Percentiles rank a stretch among this genome's conserved stretches.
Conservation (phyloP, 495 filamentous ascomycete genomes). For the Podospora fimiseda region DNA sequence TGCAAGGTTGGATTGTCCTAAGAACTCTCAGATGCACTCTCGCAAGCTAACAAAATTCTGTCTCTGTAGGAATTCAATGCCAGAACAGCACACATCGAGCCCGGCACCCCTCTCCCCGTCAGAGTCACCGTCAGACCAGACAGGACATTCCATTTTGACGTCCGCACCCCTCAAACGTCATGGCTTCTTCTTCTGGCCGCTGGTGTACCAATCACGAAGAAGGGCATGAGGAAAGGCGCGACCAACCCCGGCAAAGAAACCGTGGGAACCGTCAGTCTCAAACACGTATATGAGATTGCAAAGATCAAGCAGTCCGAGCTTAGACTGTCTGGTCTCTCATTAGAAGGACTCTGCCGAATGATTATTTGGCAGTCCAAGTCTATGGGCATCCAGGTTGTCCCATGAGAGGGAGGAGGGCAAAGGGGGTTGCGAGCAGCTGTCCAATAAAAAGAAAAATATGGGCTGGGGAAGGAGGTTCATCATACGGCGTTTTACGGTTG, state of each 20-base stretch:
- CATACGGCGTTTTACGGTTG: constrained; percentile 24
- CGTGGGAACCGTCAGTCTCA: constrained; percentile 78
- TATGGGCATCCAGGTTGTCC: constrained; percentile 74
- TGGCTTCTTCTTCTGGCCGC: constrained; percentile 83
- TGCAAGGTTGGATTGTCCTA: too few relatives aligned
- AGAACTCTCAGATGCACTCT: constrained; percentile 21
- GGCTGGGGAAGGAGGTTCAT: constrained; percentile 1
- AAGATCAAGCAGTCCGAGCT: constrained; percentile 88
- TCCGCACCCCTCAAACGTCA: constrained; percentile 87
- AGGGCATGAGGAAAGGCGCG: constrained; percentile 72
- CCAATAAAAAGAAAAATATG: neutral
- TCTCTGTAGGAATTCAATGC: constrained; percentile 93
- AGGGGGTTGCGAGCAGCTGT: too few relatives aligned
- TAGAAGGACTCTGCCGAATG: constrained; percentile 77
- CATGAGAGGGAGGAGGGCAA: constrained; percentile 38
- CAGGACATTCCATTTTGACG: constrained; percentile 85
- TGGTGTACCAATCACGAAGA: constrained; percentile 60
- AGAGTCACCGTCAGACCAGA: constrained; percentile 89
- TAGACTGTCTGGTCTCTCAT: constrained; percentile 67
- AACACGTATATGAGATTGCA: constrained; percentile 97
- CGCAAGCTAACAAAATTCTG: too few relatives aligned
- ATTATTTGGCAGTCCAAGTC: constrained; percentile 85
- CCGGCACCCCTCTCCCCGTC: constrained; percentile 82
- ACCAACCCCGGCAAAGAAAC: constrained; percentile 70
- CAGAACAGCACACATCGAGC: constrained; percentile 73